Conservation (phyloP, 179 eudicot genomes). For the Silene vulgaris region DNA sequence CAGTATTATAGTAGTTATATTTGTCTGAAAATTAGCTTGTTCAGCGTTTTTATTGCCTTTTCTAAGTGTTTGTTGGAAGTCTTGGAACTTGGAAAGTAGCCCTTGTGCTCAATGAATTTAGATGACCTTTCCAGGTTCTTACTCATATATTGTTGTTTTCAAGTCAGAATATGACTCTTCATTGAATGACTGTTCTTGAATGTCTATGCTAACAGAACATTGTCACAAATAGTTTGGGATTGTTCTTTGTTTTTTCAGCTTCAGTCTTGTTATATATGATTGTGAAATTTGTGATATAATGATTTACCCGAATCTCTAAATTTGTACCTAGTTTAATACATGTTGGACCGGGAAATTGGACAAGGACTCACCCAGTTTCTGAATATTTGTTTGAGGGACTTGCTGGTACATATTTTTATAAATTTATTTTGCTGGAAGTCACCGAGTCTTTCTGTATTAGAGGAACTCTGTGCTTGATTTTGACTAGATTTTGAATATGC, state of each 20-base stretch:
- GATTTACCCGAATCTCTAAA: background rate
- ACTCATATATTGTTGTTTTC: background rate
- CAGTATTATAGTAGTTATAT: background rate
- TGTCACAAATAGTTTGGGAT: background rate
- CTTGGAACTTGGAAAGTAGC: background rate
- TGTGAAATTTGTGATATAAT: background rate
- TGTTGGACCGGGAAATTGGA: background rate
- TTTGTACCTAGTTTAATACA: background rate
- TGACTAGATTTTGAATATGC: background rate
- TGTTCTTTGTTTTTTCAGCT: background rate
- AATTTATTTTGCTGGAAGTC: background rate
- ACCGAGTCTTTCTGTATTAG: background rate
- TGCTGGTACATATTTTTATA: background rate
- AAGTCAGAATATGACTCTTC: slow-evolving; percentile 5
- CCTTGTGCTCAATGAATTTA: background rate
- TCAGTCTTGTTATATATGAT: background rate
- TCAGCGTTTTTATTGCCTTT: background rate
- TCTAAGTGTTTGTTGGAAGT: background rate
- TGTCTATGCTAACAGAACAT: background rate
- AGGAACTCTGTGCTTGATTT: background rate
- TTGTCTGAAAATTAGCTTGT: background rate
- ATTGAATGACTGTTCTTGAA: background rate
- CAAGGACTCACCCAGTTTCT: background rate
- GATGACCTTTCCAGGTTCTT: background rate
- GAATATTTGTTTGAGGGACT: background rate